Evolutionary conservation across 441 rosid species (phyloP).

Genomic region (Pelargonium australe): DNA sequence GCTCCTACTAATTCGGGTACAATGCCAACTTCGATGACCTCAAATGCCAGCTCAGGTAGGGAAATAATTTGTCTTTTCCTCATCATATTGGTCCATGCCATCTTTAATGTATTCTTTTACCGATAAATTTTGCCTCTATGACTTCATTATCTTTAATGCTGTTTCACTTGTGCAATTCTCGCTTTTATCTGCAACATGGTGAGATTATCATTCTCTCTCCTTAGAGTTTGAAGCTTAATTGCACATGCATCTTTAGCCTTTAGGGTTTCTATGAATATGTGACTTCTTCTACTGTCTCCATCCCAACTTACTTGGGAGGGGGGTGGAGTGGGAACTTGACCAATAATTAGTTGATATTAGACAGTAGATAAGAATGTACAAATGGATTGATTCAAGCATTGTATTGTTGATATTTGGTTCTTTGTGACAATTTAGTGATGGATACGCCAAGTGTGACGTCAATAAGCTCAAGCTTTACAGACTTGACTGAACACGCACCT

Average conservation of each 20-base stretch:
- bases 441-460: conserved; percentile 54
- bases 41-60: conserved; percentile 67
- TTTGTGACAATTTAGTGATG: conserved; percentile 32
- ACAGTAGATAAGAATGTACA: neutral
- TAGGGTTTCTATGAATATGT: neutral
- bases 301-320: neutral
- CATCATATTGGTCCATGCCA: neutral
- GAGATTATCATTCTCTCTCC: neutral
- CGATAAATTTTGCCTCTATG: neutral
- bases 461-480: conserved; percentile 51
- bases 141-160: neutral
- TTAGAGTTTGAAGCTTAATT: too few species aligned
- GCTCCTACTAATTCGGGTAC: conserved; percentile 50
- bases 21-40: conserved; percentile 39
- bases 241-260: neutral
- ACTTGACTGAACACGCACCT: conserved; percentile 67
- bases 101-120: neutral
- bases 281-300: neutral
- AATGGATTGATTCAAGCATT: neutral
- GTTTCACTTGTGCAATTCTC: neutral
- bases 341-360: neutral
- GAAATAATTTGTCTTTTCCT: neutral
- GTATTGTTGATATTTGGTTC: conserved; percentile 21
- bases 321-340: neutral
- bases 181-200: neutral